phyloP scores from a whole-genome alignment of 306 rosid species.

The Arachis stenosperma region DNA sequence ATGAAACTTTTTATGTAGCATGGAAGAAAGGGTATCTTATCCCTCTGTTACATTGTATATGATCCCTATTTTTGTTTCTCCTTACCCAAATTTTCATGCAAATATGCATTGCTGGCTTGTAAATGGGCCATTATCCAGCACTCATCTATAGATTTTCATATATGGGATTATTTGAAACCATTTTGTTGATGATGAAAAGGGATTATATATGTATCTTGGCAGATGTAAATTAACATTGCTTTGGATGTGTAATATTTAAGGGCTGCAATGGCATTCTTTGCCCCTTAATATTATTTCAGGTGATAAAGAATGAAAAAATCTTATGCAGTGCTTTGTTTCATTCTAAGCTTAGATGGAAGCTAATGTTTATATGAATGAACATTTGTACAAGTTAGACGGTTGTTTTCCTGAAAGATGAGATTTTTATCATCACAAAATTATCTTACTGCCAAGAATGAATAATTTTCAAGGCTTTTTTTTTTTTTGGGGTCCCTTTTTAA shows the following conservation, averaged over 20 bases:
- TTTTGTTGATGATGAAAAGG: slow-evolving; percentile 31
- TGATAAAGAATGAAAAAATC: background rate
- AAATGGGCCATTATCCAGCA: slow-evolving; percentile 21
- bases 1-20: slow-evolving; percentile 34
- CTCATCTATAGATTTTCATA: slow-evolving; percentile 19
- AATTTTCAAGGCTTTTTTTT: too few relatives aligned
- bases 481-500: too few relatives aligned
- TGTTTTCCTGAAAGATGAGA: too few relatives aligned
- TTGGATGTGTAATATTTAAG: slow-evolving; percentile 22
- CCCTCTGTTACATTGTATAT: slow-evolving; percentile 36
- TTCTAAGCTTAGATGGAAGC: background rate
- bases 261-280: slow-evolving; percentile 2
- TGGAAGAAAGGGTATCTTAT: slow-evolving; percentile 17
- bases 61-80: background rate
- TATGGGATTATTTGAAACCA: slow-evolving; percentile 22
- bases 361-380: too few relatives aligned
- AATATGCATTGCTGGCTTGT: slow-evolving; percentile 38
- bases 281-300: background rate
- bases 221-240: slow-evolving; percentile 37
- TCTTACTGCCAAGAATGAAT: too few relatives aligned
- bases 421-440: too few relatives aligned
- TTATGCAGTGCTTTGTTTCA: background rate
- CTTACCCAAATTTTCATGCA: slow-evolving; percentile 26
- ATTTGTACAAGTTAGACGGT: too few relatives aligned
- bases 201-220: background rate